Conservation (phyloP, 2,329 filamentous ascomycete genomes). For the Hypoxylon sp. region DNA sequence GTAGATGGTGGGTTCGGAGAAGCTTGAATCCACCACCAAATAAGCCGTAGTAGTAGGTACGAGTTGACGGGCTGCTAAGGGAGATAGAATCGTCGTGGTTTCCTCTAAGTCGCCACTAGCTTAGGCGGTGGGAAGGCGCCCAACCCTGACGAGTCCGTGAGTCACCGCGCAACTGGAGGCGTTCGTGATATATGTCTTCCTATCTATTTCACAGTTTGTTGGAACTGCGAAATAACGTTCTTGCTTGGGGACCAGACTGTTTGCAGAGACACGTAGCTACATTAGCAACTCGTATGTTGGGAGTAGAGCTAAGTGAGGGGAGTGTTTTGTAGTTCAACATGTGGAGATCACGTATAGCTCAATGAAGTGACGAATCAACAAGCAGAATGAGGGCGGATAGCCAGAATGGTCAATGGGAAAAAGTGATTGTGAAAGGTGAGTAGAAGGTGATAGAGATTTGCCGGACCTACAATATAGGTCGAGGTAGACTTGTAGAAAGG, state of each 20-base stretch:
- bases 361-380: constrained; percentile 10
- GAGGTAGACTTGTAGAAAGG: not conserved
- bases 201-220: not conserved
- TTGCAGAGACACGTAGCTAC: not conserved
- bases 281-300: constrained; percentile 1
- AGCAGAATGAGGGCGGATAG: not conserved
- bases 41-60: constrained; percentile 14
- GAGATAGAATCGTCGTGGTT: constrained; percentile 9
- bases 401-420: constrained; percentile 9
- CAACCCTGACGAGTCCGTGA: not conserved
- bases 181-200: not conserved
- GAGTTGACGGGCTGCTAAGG: not conserved
- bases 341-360: constrained; percentile 1
- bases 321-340: not conserved
- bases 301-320: not conserved
- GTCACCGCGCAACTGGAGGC: not conserved
- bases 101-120: constrained; percentile 4
- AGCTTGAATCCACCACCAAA: constrained; percentile 8
- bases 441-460: constrained; percentile 1
- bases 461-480: not conserved
- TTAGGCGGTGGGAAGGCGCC: not conserved
- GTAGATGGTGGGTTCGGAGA: constrained; percentile 16
- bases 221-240: not conserved
- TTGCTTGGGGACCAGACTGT: not conserved
- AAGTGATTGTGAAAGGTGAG: not conserved